phyloP scores from a whole-genome alignment of 176 grass and related monocot species.

The Triticum dicoccoides region DNA sequence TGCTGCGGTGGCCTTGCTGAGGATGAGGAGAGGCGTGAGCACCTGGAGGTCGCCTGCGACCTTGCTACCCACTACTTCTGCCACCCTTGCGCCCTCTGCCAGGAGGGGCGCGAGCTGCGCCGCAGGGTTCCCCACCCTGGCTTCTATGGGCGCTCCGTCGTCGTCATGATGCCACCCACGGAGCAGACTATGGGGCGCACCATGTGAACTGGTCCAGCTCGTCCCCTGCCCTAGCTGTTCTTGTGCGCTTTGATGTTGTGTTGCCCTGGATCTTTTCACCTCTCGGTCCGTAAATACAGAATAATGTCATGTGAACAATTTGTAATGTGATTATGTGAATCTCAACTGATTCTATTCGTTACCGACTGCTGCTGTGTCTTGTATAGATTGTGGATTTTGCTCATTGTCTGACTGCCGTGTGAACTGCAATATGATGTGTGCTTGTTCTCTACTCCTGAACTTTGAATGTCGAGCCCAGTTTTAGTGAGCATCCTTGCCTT shows the following conservation, averaged over 20 bases:
- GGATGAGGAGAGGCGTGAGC: conserved; percentile 56
- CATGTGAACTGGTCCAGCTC: conserved; percentile 23
- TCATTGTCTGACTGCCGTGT: not conserved
- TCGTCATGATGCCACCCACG: conserved; percentile 70
- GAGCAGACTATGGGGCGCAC: conserved; percentile 82
- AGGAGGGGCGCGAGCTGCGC: conserved; percentile 79
- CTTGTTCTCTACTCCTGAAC: not conserved
- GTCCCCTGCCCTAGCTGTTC: not conserved
- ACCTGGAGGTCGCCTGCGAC: conserved; percentile 61
- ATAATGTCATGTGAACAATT: conserved; percentile 18
- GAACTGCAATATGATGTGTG: conserved; percentile 5
- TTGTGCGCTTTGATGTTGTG: not conserved
- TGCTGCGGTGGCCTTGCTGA: conserved; percentile 36
- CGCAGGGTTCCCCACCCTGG: conserved; percentile 75
- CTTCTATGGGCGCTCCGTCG: conserved; percentile 46
- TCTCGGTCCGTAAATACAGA: conserved; percentile 25
- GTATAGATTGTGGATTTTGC: not conserved
- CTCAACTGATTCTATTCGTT: not conserved
- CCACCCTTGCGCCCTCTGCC: conserved; percentile 86
- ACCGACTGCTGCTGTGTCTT: not conserved
- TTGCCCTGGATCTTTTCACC: not conserved
- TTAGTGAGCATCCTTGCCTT: not conserved
- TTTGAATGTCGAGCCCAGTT: not conserved
- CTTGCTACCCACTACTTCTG: conserved; percentile 71
- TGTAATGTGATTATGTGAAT: not conserved